Evolutionary conservation across 495 filamentous ascomycete genomes (phyloP).

Genomic region (Penicillium canariense): DNA sequence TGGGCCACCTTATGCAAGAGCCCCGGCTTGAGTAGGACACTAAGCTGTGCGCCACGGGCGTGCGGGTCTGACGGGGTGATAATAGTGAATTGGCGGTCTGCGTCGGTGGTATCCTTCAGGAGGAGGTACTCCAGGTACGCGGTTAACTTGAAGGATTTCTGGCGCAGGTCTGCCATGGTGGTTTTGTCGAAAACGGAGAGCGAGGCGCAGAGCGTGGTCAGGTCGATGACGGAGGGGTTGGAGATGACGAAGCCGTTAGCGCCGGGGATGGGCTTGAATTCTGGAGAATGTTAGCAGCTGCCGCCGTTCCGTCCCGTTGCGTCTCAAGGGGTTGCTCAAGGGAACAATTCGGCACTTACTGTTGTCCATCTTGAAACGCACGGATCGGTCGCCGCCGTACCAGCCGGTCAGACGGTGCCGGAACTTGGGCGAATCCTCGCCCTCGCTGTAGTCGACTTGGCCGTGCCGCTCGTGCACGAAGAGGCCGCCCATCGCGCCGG

Average conservation of each 20-base stretch:
- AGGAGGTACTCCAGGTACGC: conserved; percentile 75
- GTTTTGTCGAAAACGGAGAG: conserved; percentile 77
- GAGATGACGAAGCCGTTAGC: conserved; percentile 61
- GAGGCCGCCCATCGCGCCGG: conserved; percentile 79
- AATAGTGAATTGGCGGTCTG: conserved; percentile 46
- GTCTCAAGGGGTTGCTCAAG: not conserved
- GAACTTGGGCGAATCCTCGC: conserved; percentile 45
- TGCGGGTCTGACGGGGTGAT: conserved; percentile 74
- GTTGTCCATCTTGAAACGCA: conserved; percentile 78
- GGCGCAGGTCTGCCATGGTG: conserved; percentile 63
- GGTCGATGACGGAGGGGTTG: conserved; percentile 59
- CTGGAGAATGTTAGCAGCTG: conserved; percentile 30
- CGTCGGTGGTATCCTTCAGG: conserved; percentile 42
- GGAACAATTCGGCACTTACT: conserved; percentile 30
- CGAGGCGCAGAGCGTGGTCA: conserved; percentile 65
- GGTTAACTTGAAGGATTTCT: conserved; percentile 74
- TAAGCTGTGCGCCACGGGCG: conserved; percentile 85
- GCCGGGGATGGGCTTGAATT: conserved; percentile 70
- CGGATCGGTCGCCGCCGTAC: conserved; percentile 82
- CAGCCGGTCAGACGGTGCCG: conserved; percentile 70
- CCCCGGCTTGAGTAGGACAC: conserved; percentile 64
- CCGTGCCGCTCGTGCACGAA: conserved; percentile 82
- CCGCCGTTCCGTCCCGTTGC: too few relatives aligned
- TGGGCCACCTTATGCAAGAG: conserved; percentile 69
- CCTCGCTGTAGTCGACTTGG: conserved; percentile 46